Conservation (phyloP, 148 eudicot genomes). For the Vaccinium darrowii region DNA sequence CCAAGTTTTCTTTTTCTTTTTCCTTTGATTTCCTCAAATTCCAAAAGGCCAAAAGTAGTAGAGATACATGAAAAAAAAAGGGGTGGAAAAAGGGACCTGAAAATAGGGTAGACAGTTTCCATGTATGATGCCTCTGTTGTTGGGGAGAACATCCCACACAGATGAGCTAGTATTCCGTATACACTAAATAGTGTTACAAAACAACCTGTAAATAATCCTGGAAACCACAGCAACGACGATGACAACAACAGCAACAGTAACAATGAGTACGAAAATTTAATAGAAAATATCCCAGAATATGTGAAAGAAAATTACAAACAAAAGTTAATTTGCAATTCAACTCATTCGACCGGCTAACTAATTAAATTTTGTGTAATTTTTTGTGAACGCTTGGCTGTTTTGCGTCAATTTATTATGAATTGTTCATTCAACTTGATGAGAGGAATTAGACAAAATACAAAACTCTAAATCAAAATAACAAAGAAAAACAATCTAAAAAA, state of each 20-base stretch:
- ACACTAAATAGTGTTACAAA: constrained; percentile 73
- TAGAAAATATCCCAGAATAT: not conserved
- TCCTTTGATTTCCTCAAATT: too few species aligned
- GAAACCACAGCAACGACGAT: constrained; percentile 12
- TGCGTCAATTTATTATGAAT: too few species aligned
- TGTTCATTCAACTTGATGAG: too few species aligned
- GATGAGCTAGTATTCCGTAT: constrained; percentile 77
- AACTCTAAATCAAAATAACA: too few species aligned
- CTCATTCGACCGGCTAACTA: too few species aligned
- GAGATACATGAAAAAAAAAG: not conserved
- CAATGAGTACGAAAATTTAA: not conserved
- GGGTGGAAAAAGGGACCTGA: constrained; percentile 49
- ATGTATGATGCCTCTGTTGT: constrained; percentile 51
- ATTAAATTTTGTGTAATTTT: too few species aligned
- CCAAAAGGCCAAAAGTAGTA: not conserved
- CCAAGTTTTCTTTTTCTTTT: too few species aligned
- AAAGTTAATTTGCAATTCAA: too few species aligned
- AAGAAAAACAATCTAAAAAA: too few species aligned
- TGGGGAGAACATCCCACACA: constrained; percentile 68
- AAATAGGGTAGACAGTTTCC: constrained; percentile 90
- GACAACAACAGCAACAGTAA: not conserved
- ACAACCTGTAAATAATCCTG: constrained; percentile 90
- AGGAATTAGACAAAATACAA: too few species aligned
- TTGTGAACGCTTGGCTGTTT: too few species aligned
- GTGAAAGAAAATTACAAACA: too few species aligned